Evolutionary conservation across 306 rosid genomes (phyloP).

Genomic region (Prunus mongolica): DNA sequence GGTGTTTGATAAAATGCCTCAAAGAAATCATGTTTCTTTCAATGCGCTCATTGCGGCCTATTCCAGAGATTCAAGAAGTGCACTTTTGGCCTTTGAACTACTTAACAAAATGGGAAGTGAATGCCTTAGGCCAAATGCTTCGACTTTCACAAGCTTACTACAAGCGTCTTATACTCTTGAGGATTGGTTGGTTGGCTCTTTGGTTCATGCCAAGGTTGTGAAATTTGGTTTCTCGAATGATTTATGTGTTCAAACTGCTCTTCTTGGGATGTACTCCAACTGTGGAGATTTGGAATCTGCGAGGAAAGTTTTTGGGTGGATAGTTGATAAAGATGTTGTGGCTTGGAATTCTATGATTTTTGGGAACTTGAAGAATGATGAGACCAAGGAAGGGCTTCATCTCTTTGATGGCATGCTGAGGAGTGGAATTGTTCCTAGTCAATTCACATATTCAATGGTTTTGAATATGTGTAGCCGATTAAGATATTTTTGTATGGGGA

Average conservation of each 20-base stretch:
- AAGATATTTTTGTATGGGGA: conserved; percentile 43
- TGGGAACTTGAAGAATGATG: conserved; percentile 55
- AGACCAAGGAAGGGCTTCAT: conserved; percentile 35
- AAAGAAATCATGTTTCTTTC: conserved; percentile 61
- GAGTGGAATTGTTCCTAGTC: conserved; percentile 51
- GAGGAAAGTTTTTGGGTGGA: conserved; percentile 43
- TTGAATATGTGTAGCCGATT: conserved; percentile 57
- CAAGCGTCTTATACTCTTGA: conserved; percentile 56
- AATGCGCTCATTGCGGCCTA: conserved; percentile 68
- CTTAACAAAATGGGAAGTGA: conserved; percentile 36
- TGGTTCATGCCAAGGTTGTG: conserved; percentile 60
- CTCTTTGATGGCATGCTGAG: conserved; percentile 45
- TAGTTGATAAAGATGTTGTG: conserved; percentile 52
- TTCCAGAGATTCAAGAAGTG: conserved; percentile 41
- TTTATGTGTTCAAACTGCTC: conserved; percentile 59
- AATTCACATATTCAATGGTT: conserved; percentile 61
- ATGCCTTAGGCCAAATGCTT: conserved; percentile 50
- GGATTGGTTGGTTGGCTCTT: conserved; percentile 50
- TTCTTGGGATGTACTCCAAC: conserved; percentile 70
- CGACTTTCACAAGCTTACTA: conserved; percentile 64
- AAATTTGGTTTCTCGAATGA: conserved; percentile 62
- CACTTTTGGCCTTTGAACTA: conserved; percentile 39
- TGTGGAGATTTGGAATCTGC: conserved; percentile 60
- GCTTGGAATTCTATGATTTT: conserved; percentile 77
- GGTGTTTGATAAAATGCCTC: conserved; percentile 84